A percentile compares a stretch with the other conserved stretches of the same genome.
These are phyloP conservation scores for Hypoxylon lienhwacheense DNA, from an alignment of 495 filamentous ascomycete genomes.

Conservation along the genomic window DNA sequence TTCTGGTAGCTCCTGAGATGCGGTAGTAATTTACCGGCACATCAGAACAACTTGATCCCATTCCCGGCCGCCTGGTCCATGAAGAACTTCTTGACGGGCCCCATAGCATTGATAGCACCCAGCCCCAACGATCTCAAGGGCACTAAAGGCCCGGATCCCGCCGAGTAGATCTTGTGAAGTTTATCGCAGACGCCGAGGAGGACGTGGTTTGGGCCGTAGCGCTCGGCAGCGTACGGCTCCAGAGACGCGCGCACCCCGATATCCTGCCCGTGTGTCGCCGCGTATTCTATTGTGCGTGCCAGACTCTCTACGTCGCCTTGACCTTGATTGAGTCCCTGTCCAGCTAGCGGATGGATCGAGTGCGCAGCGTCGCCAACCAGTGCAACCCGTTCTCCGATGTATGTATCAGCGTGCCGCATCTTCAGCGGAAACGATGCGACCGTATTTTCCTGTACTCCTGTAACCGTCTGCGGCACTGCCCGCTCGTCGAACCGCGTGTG, in stretches of 20 bases:
- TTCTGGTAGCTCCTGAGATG: not conserved
- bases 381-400: slow-evolving; percentile 84
- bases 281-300: slow-evolving; percentile 69
- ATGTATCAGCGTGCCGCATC: slow-evolving; percentile 88
- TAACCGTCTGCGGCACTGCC: slow-evolving; percentile 54
- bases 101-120: slow-evolving; percentile 72
- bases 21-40: not conserved
- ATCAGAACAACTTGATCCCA: slow-evolving; percentile 48
- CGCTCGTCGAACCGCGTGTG: slow-evolving; percentile 59
- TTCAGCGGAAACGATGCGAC: slow-evolving; percentile 88
- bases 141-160: slow-evolving; percentile 73
- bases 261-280: slow-evolving; percentile 81
- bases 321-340: slow-evolving; percentile 93
- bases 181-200: slow-evolving; percentile 90
- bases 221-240: slow-evolving; percentile 74
- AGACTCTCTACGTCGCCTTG: slow-evolving; percentile 83
- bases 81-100: slow-evolving; percentile 77
- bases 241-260: slow-evolving; percentile 72
- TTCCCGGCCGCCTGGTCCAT: slow-evolving; percentile 87
- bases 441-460: slow-evolving; percentile 73
- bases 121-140: slow-evolving; percentile 76
- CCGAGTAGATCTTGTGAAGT: slow-evolving; percentile 87
- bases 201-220: slow-evolving; percentile 80
- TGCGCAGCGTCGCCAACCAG: slow-evolving; percentile 94
- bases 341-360: slow-evolving; percentile 90